Conservation (phyloP, 2,329 filamentous ascomycete genomes). For the Trichoderma koningiopsis region DNA sequence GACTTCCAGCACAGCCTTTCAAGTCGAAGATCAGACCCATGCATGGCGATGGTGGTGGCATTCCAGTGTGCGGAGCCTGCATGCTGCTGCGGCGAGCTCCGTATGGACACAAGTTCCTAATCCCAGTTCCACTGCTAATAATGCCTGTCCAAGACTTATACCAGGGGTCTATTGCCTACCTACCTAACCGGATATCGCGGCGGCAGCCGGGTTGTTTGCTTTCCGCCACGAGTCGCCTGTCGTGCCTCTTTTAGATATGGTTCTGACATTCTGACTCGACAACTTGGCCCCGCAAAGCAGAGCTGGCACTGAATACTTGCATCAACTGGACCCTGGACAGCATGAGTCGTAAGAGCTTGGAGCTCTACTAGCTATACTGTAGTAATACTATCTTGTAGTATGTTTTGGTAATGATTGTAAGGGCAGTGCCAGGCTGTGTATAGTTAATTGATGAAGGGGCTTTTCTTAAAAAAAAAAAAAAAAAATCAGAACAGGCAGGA, state of each 20-base stretch:
- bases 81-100: slow-evolving; percentile 1
- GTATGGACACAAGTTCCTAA: neutral
- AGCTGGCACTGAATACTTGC: neutral
- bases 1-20: neutral
- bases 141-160: neutral
- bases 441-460: neutral
- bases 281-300: slow-evolving; percentile 1
- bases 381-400: neutral
- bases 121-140: neutral
- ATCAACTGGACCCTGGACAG: neutral
- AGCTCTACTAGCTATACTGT: neutral
- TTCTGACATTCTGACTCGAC: slow-evolving; percentile 24
- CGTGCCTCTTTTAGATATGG: slow-evolving; percentile 25
- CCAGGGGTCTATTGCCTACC: neutral
- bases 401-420: neutral
- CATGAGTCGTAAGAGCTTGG: slow-evolving; percentile 7
- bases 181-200: slow-evolving; percentile 18
- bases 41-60: neutral
- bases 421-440: neutral
- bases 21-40: neutral
- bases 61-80: neutral
- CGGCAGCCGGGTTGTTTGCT: slow-evolving; percentile 16
- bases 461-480: no score
- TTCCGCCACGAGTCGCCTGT: slow-evolving; percentile 19
- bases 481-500: neutral